Percentiles rank a stretch among this genome's conserved stretches.
These are phyloP conservation scores for Dothideomycetes sp. DNA, from an alignment of 2,329 filamentous ascomycete species.

Conservation along the genomic window DNA sequence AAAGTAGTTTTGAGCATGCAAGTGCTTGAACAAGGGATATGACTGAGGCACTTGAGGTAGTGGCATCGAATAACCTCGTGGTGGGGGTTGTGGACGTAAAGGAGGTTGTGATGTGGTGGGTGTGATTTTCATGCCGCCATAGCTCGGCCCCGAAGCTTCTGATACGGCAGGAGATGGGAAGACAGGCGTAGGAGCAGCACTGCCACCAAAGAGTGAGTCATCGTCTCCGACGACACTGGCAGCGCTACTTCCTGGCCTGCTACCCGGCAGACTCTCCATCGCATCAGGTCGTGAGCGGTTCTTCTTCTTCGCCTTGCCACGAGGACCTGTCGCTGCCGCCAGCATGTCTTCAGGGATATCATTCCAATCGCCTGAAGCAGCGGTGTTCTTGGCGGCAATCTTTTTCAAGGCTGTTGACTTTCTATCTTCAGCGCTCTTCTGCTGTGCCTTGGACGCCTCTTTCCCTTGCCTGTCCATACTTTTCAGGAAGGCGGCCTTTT, in stretches of 20 bases:
- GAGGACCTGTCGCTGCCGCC: too few relatives aligned
- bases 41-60: conserved; percentile 36
- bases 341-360: conserved; percentile 17
- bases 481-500: conserved; percentile 53
- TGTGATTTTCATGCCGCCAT: conserved; percentile 30
- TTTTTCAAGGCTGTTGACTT: conserved; percentile 43
- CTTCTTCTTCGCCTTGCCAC: conserved; percentile 3
- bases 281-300: conserved; percentile 6
- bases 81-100: conserved; percentile 21
- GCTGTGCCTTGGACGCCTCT: conserved; percentile 38
- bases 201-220: conserved; percentile 4
- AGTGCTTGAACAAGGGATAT: conserved; percentile 69
- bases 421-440: conserved; percentile 40
- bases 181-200: conserved; percentile 7
- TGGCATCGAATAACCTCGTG: conserved; percentile 18
- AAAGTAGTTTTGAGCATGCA: conserved; percentile 74
- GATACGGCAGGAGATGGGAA: conserved; percentile 2
- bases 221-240: conserved; percentile 5
- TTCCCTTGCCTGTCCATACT: conserved; percentile 47
- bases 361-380: conserved; percentile 13
- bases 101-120: conserved; percentile 43
- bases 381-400: conserved; percentile 43
- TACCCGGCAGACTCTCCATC: conserved; percentile 1
- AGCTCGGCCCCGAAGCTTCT: not conserved
- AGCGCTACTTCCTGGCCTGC: conserved; percentile 12